Evolutionary conservation across 169 alveolate genomes (phyloP).

Genomic region (Theileria annulata): DNA sequence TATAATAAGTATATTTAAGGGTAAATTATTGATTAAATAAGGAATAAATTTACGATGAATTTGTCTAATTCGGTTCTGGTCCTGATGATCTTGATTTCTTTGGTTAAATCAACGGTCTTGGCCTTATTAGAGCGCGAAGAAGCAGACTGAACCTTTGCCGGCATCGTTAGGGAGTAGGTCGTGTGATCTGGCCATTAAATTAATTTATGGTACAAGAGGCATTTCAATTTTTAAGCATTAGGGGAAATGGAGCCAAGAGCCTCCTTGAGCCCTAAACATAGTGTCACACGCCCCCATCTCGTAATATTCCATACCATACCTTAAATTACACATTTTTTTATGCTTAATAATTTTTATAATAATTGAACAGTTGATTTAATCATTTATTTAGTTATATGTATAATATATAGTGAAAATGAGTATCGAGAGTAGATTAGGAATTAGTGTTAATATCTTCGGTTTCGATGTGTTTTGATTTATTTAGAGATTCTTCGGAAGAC

Average conservation of each 20-base stretch:
- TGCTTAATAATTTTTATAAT: not conserved
- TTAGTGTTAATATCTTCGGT: not conserved
- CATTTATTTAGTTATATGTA: not conserved
- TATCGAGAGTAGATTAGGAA: not conserved
- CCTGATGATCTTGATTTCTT: constrained; percentile 38
- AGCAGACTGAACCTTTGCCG: constrained; percentile 17
- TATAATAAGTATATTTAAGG: not conserved
- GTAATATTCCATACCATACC: not conserved
- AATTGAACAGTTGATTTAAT: no score
- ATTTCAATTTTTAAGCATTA: not conserved
- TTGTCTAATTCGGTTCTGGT: constrained; percentile 53
- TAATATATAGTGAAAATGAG: not conserved
- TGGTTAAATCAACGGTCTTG: constrained; percentile 57
- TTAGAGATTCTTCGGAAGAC: constrained; percentile 2
- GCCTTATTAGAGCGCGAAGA: constrained; percentile 28
- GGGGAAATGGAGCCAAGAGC: constrained; percentile 7
- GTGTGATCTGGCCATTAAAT: not conserved
- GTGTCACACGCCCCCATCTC: constrained; percentile 22
- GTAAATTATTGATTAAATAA: not conserved
- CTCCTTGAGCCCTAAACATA: constrained; percentile 15
- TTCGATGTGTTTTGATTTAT: not conserved
- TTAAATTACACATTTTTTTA: not conserved
- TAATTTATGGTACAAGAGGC: not conserved
- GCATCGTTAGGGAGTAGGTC: constrained; percentile 29
- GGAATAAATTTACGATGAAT: constrained; percentile 32